Base-by-base conservation (phyloP, 371 early-diverging fungal genomes). In the Apophysomyces trapeziformis region DNA sequence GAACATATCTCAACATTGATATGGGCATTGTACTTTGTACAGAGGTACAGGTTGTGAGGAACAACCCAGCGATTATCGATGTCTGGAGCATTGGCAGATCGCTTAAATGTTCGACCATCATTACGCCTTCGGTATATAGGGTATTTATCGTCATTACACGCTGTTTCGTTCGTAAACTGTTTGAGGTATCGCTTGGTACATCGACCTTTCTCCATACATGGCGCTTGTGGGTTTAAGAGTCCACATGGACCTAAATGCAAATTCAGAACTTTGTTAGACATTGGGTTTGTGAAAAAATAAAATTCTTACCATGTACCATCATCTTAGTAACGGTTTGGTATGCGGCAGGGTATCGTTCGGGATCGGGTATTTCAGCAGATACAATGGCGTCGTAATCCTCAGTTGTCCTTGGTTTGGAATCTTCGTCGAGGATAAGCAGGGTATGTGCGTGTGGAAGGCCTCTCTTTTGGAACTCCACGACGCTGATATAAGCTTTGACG, bases 1-100 rank as follows among this genome's bases (percentile, higher is more conserved):
- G 46, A n/a, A 61, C 78, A 79, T 1, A 73, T 63, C 59, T 79
- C 77, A 0, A 83, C 75, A 58, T 83, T 76, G 43, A 78, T 76
- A 56, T 79, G 74, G 0, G 78, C 74, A 47, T 75, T 66, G 66
- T 76, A 83, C 61, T 78, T 83, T 0, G 74, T 73, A 8, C 21
- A 35, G 1, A 79, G 64, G 26, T 60, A 79, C 0, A 46, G 72
- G 41, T 72, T 82, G 39, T 79, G 60, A 1, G 76, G 78, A 1
- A 78, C 72, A 18, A 75, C 63, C 73, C 70, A 74, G 9, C 62
- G 6, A 57, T 79, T 78, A 39, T 75, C 64, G 47, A 46, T 46
- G 46, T 43, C 21, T 21, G 1, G 43, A 43, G 14, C 50, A 45
- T 60, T 61, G 21, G 21, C 21, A 21, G 21, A 21, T 21, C 1